Evolutionary conservation across 2,329 filamentous ascomycete species (phyloP).

Genomic region (Apiospora saccharicola): DNA sequence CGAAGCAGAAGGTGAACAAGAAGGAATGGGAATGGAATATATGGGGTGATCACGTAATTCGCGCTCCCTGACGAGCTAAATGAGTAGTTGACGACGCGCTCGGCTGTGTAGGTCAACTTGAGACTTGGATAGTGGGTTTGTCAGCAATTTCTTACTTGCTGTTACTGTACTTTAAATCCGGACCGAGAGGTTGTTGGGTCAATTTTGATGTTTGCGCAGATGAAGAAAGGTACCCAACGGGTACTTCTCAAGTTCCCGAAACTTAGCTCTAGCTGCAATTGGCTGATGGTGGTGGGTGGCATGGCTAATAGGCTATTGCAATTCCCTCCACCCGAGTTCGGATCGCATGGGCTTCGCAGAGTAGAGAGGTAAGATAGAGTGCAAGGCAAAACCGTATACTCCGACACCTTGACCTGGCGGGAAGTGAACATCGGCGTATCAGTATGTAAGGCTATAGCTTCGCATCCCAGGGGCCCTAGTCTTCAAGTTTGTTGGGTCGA

Average conservation of each 20-base stretch:
- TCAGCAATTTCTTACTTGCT: slow-evolving; percentile 17
- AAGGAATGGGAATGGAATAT: slow-evolving; percentile 1
- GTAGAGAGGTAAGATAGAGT: not conserved
- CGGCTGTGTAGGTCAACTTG: slow-evolving; percentile 7
- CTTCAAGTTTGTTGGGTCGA: slow-evolving; percentile 3
- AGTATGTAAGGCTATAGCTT: not conserved
- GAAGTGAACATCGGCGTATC: not conserved
- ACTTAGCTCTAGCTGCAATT: not conserved
- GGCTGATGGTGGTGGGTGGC: not conserved
- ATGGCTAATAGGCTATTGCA: slow-evolving; percentile 5
- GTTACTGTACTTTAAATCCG: slow-evolving; percentile 20
- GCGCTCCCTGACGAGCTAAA: not conserved
- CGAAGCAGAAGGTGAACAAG: not conserved
- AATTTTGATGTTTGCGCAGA: not conserved
- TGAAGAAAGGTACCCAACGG: slow-evolving; percentile 11
- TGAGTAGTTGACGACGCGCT: not conserved
- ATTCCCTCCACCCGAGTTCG: slow-evolving; percentile 18
- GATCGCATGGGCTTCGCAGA: slow-evolving; percentile 1
- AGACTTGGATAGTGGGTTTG: slow-evolving; percentile 22
- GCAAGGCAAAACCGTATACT: not conserved
- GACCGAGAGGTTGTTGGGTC: not conserved
- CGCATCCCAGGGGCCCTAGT: not conserved
- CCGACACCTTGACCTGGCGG: not conserved
- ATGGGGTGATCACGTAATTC: slow-evolving; percentile 19
- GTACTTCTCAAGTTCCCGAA: slow-evolving; percentile 13